Evolutionary conservation across 192 early-diverging fungal genomes (phyloP), one percentile per base, ranked within the genome.

Genomic region (Spinellus fusiger): DNA sequence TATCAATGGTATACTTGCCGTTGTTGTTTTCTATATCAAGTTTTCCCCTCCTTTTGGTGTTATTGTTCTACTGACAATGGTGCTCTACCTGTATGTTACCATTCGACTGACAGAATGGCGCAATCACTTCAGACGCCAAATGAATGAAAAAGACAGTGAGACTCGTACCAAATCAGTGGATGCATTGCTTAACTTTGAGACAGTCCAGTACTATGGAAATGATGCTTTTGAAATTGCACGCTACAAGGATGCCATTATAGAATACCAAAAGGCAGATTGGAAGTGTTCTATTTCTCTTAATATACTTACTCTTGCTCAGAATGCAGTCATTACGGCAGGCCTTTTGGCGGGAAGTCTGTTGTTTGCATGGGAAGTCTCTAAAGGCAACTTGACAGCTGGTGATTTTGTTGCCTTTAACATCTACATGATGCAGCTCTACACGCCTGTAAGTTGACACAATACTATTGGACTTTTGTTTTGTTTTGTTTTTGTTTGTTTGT

Each of bases 181-280:
- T 66, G 95, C 93, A 48, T 68, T 98, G 53, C 78, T 96, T 40
- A 98, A 98, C 75, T 96, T 95, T 80, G 96, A 98, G 70, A 98
- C 96, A 1, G 96, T 98, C 64, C 97, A 98, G 73, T 96, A 97
- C 68, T 98, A 94, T 77, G 87, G 86, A 59, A 89, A 87, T 38
- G 94, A 96, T 73, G 56, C 73, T 22, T 96, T 85, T 71, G 96
- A 98, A 70, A 73, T 90, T 22, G 60, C 79, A 8, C 77, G 89
- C 48, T 98, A 92, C 67, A 66, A 81, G n/a, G 75, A 90, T 23
- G 87, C 92, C 0, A 86, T 98, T 53, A 72, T 70, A 8, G 78
- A 80, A 26, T 95, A 85, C 62, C 91, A 95, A 79, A 71, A 66
- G 0, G 93, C 92, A 37, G 93, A 95, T 57, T 95, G 84, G 77